phyloP scores from a whole-genome alignment of 306 rosid genomes.

The Vicia faba region DNA sequence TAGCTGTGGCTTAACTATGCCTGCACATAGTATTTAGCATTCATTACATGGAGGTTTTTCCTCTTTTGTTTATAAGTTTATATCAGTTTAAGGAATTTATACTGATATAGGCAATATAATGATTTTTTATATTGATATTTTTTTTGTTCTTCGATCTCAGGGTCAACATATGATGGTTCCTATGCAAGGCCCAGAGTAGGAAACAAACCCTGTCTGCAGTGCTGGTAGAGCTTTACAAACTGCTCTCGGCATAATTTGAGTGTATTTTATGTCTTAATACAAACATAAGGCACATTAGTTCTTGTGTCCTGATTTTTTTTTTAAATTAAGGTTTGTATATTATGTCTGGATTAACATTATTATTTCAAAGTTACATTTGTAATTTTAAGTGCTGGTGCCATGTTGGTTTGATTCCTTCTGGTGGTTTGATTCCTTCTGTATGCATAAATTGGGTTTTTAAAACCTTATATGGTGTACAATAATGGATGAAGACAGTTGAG shows the following conservation, averaged over 20 bases:
- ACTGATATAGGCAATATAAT: not conserved
- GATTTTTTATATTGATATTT: slow-evolving; percentile 15
- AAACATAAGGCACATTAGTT: slow-evolving; percentile 43
- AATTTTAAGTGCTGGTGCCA: slow-evolving; percentile 40
- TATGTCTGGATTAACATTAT: slow-evolving; percentile 41
- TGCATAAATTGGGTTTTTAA: slow-evolving; percentile 38
- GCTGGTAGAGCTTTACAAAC: slow-evolving; percentile 42
- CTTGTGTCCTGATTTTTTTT: slow-evolving; percentile 33
- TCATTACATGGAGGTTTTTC: not conserved
- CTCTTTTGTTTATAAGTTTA: slow-evolving; percentile 17
- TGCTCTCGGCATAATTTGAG: slow-evolving; percentile 32
- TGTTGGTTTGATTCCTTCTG: slow-evolving; percentile 31
- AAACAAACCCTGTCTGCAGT: slow-evolving; percentile 32
- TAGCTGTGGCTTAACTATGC: not conserved
- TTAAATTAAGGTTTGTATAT: slow-evolving; percentile 47
- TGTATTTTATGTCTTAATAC: slow-evolving; percentile 44
- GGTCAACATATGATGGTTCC: slow-evolving; percentile 83
- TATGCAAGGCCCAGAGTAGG: slow-evolving; percentile 83
- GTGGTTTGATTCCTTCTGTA: slow-evolving; percentile 32
- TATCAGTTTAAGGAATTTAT: slow-evolving; percentile 35
- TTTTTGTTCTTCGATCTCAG: slow-evolving; percentile 45
- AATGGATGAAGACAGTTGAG: slow-evolving; percentile 27
- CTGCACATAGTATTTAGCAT: slow-evolving; percentile 7
- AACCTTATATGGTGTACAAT: slow-evolving; percentile 19
- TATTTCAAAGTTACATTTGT: slow-evolving; percentile 39